Percentiles rank a stretch among this genome's conserved stretches.
phyloP scores from a whole-genome alignment of 768 basidiomycete species.

The Boletus rubropictus region DNA sequence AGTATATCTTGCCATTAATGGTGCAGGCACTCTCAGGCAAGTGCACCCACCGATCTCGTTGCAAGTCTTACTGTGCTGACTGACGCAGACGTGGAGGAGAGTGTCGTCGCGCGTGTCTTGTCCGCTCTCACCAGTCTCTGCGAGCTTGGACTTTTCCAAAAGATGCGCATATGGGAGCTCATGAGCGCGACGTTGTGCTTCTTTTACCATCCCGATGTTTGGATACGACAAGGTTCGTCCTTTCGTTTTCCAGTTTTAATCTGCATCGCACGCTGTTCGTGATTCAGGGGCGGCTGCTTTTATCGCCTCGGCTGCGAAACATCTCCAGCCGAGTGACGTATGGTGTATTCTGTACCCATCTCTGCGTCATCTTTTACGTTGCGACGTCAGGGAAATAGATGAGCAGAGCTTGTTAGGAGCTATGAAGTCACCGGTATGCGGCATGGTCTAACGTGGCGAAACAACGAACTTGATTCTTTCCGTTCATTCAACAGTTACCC shows the following conservation, averaged over 20 bases:
- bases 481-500: constrained; percentile 35
- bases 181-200: constrained; percentile 86
- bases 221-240: constrained; percentile 86
- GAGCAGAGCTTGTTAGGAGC: constrained; percentile 70
- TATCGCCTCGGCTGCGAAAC: constrained; percentile 78
- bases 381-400: constrained; percentile 71
- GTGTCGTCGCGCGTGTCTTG: constrained; percentile 88
- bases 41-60: constrained; percentile 12
- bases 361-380: constrained; percentile 76
- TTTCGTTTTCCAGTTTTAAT: not conserved
- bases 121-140: constrained; percentile 81
- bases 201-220: constrained; percentile 90
- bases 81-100: constrained; percentile 83
- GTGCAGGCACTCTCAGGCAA: constrained; percentile 89
- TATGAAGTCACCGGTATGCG: constrained; percentile 71
- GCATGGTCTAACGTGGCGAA: not conserved
- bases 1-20: constrained; percentile 96
- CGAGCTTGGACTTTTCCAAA: constrained; percentile 85
- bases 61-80: constrained; percentile 4
- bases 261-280: not conserved
- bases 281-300: constrained; percentile 75
- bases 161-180: constrained; percentile 95
- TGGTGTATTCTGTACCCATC: constrained; percentile 98
- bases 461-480: not conserved
- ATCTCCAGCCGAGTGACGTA: constrained; percentile 80